Conservation (phyloP, 768 basidiomycete genomes). For the Suillus variegatus region DNA sequence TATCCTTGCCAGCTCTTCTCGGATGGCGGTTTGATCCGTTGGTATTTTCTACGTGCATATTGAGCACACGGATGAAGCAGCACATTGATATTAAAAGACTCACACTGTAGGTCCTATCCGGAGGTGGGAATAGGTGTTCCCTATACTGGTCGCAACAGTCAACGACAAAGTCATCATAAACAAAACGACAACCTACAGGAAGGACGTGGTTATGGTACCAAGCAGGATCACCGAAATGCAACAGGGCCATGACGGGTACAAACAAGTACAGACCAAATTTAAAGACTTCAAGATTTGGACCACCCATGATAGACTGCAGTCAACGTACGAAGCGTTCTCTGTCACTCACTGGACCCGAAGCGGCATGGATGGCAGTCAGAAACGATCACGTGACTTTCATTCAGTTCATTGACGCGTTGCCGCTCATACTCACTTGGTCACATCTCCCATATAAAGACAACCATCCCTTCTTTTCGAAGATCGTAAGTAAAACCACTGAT, state of each 20-base stretch:
- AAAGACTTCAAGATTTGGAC: slow-evolving; percentile 86
- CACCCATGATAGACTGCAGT: slow-evolving; percentile 49
- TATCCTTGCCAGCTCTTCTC: slow-evolving; percentile 71
- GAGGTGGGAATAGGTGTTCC: slow-evolving; percentile 67
- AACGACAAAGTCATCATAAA: neutral
- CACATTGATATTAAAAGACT: neutral
- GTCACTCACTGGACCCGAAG: neutral
- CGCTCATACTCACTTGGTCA: neutral
- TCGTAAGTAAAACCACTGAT: neutral
- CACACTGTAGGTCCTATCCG: slow-evolving; percentile 57
- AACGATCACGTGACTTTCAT: slow-evolving; percentile 1
- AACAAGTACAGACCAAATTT: slow-evolving; percentile 88
- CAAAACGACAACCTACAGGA: slow-evolving; percentile 50
- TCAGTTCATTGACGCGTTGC: neutral
- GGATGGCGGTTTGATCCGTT: slow-evolving; percentile 62
- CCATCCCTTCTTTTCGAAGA: neutral
- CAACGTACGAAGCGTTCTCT: neutral
- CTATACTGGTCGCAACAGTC: slow-evolving; percentile 55
- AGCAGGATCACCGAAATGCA: slow-evolving; percentile 86
- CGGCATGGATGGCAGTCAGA: neutral
- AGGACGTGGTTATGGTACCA: slow-evolving; percentile 82
- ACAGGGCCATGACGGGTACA: slow-evolving; percentile 75
- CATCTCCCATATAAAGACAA: neutral
- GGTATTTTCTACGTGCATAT: slow-evolving; percentile 52
- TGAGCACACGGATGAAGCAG: neutral